A percentile compares a stretch with the other conserved stretches of the same genome.
Evolutionary conservation across 2,329 filamentous ascomycete species (phyloP).

Genomic region (Podosphaera xanthii): DNA sequence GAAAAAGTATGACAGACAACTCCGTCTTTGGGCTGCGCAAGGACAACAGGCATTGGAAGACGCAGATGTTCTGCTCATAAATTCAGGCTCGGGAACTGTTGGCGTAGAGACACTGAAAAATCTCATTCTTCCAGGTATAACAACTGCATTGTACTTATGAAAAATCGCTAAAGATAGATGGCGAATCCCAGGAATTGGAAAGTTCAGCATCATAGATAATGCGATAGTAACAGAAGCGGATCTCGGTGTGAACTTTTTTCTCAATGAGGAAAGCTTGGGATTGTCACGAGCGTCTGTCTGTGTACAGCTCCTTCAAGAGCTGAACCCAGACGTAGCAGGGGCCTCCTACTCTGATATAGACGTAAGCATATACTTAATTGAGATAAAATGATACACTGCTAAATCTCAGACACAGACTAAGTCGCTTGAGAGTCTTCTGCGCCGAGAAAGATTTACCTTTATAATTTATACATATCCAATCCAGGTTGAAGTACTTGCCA

Average conservation of each 20-base stretch:
- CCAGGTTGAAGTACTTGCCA: slow-evolving; percentile 25
- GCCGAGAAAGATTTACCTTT: slow-evolving; percentile 28
- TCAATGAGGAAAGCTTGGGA: slow-evolving; percentile 58
- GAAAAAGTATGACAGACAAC: slow-evolving; percentile 79
- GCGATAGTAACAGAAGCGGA: slow-evolving; percentile 57
- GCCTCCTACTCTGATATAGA: slow-evolving; percentile 24
- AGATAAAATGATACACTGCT: slow-evolving; percentile 3
- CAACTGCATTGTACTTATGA: slow-evolving; percentile 3
- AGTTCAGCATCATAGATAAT: slow-evolving; percentile 76
- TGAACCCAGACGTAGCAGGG: slow-evolving; percentile 82
- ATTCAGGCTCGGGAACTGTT: slow-evolving; percentile 66
- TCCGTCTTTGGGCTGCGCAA: slow-evolving; percentile 81
- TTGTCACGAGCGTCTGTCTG: slow-evolving; percentile 58
- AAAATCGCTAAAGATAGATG: slow-evolving; percentile 3
- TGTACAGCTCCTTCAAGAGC: slow-evolving; percentile 53
- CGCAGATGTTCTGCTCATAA: slow-evolving; percentile 75
- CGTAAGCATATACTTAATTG: slow-evolving; percentile 13
- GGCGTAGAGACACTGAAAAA: slow-evolving; percentile 91
- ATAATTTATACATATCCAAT: slow-evolving; percentile 38
- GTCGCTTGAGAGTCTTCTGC: slow-evolving; percentile 13
- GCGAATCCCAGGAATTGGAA: slow-evolving; percentile 42
- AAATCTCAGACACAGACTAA: slow-evolving; percentile 4
- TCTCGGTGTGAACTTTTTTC: slow-evolving; percentile 89
- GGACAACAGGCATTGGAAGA: slow-evolving; percentile 80
- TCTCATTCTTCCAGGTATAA: slow-evolving; percentile 60